These are phyloP conservation scores for Tillandsia fasciculata DNA, from an alignment of 176 grass and related monocot species.

Conservation along the genomic window DNA sequence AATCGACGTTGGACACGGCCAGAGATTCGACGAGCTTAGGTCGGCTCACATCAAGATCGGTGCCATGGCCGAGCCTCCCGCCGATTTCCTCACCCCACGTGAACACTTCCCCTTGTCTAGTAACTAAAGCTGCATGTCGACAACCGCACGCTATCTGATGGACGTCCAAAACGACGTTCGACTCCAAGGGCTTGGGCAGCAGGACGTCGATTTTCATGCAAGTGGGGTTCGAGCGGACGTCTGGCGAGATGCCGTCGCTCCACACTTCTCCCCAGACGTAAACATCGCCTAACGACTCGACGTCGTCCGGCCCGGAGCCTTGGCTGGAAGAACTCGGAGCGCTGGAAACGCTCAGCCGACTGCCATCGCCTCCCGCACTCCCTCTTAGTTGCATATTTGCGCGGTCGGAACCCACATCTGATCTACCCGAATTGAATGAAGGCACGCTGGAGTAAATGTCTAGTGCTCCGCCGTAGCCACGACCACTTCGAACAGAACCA, in stretches of 20 bases:
- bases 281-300: constrained; percentile 89
- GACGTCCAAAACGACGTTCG: constrained; percentile 89
- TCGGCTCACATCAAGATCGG: constrained; percentile 45
- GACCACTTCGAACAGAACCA: constrained; percentile 35
- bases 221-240: constrained; percentile 28
- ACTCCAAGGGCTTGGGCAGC: constrained; percentile 78
- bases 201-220: constrained; percentile 60
- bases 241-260: constrained; percentile 43
- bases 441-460: constrained; percentile 32
- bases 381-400: constrained; percentile 78
- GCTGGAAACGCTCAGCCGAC: constrained; percentile 80
- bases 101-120: constrained; percentile 84
- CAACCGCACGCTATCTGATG: constrained; percentile 71
- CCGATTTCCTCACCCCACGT: constrained; percentile 86
- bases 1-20: constrained; percentile 61
- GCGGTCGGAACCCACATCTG: constrained; percentile 61
- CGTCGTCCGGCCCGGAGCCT: constrained; percentile 73
- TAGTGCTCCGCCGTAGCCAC: constrained; percentile 38
- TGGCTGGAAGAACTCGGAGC: constrained; percentile 65
- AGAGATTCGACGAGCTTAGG: constrained; percentile 83
- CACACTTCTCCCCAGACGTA: constrained; percentile 97
- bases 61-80: constrained; percentile 66
- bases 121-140: constrained; percentile 74
- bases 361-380: constrained; percentile 51
- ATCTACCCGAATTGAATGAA: constrained; percentile 51